phyloP scores from a whole-genome alignment of 306 rosid species.

The Castanea sativa region DNA sequence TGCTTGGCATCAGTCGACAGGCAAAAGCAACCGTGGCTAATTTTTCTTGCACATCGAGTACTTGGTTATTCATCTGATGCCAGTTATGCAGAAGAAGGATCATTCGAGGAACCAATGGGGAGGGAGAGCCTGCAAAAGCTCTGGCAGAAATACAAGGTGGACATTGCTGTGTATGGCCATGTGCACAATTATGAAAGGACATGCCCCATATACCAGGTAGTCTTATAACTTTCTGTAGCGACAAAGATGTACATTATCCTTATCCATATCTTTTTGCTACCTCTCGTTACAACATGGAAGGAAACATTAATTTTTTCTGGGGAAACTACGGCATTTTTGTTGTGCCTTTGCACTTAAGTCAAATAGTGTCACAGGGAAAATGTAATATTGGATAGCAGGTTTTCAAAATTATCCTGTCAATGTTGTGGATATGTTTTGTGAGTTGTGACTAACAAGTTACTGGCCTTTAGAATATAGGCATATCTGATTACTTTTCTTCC shows the following conservation, averaged over 20 bases:
- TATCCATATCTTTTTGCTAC: background rate
- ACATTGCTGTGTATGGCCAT: constrained; percentile 87
- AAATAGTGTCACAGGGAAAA: background rate
- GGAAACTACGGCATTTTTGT: no score
- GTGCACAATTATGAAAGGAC: constrained; percentile 95
- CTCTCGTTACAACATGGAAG: background rate
- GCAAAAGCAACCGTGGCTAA: constrained; percentile 94
- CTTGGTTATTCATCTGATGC: constrained; percentile 79
- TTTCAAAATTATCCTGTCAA: background rate
- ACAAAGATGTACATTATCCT: background rate
- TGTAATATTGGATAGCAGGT: background rate
- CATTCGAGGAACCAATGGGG: constrained; percentile 98
- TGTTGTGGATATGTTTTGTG: background rate
- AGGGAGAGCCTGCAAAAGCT: constrained; percentile 86
- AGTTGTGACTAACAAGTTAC: background rate
- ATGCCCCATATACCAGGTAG: constrained; percentile 89
- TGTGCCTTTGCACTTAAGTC: background rate
- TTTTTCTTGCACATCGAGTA: constrained; percentile 93
- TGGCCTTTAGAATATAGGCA: background rate
- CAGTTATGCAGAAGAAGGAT: constrained; percentile 80
- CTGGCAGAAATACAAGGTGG: constrained; percentile 98
- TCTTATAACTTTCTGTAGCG: constrained; percentile 16
- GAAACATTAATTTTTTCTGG: background rate
- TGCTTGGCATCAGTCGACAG: constrained; percentile 87
- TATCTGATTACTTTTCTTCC: background rate